Base-by-base conservation (phyloP, 31 red algal genomes). In the Porphyra umbilicalis region DNA sequence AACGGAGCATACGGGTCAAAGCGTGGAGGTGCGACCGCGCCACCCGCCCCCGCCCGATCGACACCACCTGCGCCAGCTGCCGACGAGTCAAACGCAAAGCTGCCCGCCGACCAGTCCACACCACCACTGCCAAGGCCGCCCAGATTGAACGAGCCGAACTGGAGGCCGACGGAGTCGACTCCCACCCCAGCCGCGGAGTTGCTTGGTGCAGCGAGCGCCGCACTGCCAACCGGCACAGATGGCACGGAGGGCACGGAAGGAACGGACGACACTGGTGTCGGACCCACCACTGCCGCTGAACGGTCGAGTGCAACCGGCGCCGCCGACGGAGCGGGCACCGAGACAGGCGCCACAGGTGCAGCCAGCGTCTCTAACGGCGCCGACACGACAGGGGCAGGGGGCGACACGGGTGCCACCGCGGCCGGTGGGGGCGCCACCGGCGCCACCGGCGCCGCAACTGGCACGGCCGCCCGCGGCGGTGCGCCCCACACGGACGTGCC, bases 81-180 rank as follows among this genome's bases (percentile, higher is more conserved):
- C 25, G 57, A 71, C 57, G 57, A 71, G 57, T 71, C 57, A 71
- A 71, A 71, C 57, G 57, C 57, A 71, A 71, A 71, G 57, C 57
- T 71, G 57, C 57, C 57, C 57, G 57, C 25, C 14, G 57, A 71
- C 57, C 57, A 71, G 14, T 71, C 57, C 57, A 71, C 57, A 18
- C 57, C 57, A 6, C 57, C 57, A 29, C 57, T 71, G 57, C 57
- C 57, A 71, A 71, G 57, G 16, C 57, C 57, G 20, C 57, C 57
- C 25, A 71, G 57, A 29, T 71, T 71, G 57, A 71, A 71, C 2
- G 57, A 71, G 0, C 57, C 57, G 30, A 71, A 71, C 57, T 71
- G 57, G 14, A 71, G 57, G 20, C 57, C 57, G 6, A 71, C 57
- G 4, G 57, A 71, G 25, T 71, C 57, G 25, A 71, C 57, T 29